These are phyloP conservation scores for Claviceps arundinis DNA, from an alignment of 2,329 filamentous ascomycete species.

Conservation along the genomic window DNA sequence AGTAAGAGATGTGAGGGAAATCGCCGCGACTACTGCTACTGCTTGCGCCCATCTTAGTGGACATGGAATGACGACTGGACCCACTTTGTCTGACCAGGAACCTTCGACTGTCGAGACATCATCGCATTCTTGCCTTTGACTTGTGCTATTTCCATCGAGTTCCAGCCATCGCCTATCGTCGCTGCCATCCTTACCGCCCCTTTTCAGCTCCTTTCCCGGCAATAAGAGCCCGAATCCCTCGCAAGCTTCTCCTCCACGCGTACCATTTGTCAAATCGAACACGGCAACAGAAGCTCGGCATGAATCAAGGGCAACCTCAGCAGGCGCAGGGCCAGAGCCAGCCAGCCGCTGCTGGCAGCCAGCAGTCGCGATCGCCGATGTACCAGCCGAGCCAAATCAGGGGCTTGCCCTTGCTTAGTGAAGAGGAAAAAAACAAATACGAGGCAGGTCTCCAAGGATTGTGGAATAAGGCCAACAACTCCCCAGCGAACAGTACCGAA, in stretches of 20 bases:
- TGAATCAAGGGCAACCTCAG: conserved; percentile 15
- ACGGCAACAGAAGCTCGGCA: conserved; percentile 2
- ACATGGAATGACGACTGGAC: neutral
- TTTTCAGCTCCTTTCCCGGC: neutral
- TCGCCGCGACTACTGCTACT: neutral
- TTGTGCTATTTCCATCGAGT: neutral
- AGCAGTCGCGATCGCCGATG: conserved; percentile 23
- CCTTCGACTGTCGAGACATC: neutral
- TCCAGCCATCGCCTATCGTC: neutral
- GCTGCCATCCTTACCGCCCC: neutral
- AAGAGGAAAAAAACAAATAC: conserved; percentile 45
- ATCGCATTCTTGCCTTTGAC: neutral
- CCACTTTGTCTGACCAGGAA: neutral
- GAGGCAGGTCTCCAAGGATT: conserved; percentile 40
- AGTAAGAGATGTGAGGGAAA: too few species aligned
- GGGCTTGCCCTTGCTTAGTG: conserved; percentile 33
- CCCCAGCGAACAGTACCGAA: conserved; percentile 31
- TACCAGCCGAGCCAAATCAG: conserved; percentile 40
- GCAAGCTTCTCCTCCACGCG: neutral
- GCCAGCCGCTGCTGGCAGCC: conserved; percentile 12
- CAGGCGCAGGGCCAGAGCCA: conserved; percentile 12
- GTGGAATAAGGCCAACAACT: conserved; percentile 39
- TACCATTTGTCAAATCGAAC: neutral
- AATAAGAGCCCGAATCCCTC: neutral
- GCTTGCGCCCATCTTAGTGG: neutral